Evolutionary conservation across 106 monocot species (phyloP).

Genomic region (Acorus calamus): DNA sequence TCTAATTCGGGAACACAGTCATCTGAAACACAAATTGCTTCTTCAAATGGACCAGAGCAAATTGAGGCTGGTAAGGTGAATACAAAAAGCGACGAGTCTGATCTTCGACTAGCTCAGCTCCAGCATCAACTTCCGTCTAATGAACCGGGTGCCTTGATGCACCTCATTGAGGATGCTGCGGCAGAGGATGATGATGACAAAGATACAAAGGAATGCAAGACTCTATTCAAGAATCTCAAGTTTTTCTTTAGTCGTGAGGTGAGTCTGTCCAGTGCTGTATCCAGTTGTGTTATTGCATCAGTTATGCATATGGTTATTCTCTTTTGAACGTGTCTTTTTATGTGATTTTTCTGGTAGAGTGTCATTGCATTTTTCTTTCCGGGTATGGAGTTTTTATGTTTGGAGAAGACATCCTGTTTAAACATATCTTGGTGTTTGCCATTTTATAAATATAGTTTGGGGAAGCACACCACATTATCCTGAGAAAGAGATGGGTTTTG

Average conservation of each 20-base stretch:
- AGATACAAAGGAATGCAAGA: conserved; percentile 76
- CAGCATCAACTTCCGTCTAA: conserved; percentile 67
- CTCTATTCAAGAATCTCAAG: conserved; percentile 67
- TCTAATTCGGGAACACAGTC: conserved; percentile 31
- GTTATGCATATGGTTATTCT: too few species aligned
- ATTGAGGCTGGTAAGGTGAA: conserved; percentile 11
- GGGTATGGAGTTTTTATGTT: neutral
- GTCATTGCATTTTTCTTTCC: neutral
- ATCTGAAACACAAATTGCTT: conserved; percentile 15
- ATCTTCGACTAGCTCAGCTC: conserved; percentile 66
- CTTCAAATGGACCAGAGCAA: conserved; percentile 17
- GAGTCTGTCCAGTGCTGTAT: neutral
- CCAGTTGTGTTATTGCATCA: too few species aligned
- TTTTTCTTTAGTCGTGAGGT: conserved; percentile 94
- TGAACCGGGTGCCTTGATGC: conserved; percentile 86
- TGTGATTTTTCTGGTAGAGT: too few species aligned
- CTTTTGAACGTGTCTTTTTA: too few species aligned
- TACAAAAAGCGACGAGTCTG: conserved; percentile 28
- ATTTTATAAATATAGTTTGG: too few species aligned
- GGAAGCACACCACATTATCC: too few species aligned
- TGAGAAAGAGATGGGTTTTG: neutral
- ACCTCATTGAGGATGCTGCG: conserved; percentile 63
- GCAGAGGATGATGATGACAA: conserved; percentile 51
- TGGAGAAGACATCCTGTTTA: neutral
- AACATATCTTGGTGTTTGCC: too few species aligned